Base-by-base conservation (phyloP, 352 stramenopile genomes). In the Phytophthora citrophthora region DNA sequence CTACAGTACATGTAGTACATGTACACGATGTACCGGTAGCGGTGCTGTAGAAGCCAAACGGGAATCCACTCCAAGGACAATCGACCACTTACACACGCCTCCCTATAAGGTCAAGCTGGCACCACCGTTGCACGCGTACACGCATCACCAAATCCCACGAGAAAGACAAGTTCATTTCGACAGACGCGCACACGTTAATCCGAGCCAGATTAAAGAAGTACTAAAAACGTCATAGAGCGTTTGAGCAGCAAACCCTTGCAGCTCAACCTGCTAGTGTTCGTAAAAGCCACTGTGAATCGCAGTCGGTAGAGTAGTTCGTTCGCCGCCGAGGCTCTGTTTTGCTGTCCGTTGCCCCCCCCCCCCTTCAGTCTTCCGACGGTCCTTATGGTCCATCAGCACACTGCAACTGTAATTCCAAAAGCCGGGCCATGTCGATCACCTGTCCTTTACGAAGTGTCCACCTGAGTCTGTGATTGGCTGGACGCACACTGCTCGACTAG, bases 401-500 rank as follows among this genome's bases (percentile, higher is more conserved):
- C 52, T 40, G 39, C 52, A 50, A 64, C 45, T 47, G 16, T 39
- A 46, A 56, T 20, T 36, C 45, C 38, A 12, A 5, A 16, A 46
- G 31, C 48, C 31, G 48, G 48, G 18, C 26, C n/a, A n/a, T n/a
- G n/a, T 7, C 34, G 23, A 46, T 38, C 3, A 46, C 49, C 46
- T 64, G 46, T 51, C 45, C 46, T 64, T 36, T 57, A 57, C 45
- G 40, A 20, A 38, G 27, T 40, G 54, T 62, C 54, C 54, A 31
- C 20, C 26, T 48, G 13, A 36, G 12, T 49, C 38, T 32, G 16
- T 6, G 36, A 64, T 64, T 64, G 56, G 47, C 7, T 1, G 16
- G 12, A 26, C 44, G n/a, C 55, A 56, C 45, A n/a, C 27, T 64
- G 56, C 12, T 46, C 56, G 56, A 64, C 56, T 64, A 64, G 36